Evolutionary conservation across 495 filamentous ascomycete species (phyloP).

Genomic region (Melanomma pulvis-pyrius): DNA sequence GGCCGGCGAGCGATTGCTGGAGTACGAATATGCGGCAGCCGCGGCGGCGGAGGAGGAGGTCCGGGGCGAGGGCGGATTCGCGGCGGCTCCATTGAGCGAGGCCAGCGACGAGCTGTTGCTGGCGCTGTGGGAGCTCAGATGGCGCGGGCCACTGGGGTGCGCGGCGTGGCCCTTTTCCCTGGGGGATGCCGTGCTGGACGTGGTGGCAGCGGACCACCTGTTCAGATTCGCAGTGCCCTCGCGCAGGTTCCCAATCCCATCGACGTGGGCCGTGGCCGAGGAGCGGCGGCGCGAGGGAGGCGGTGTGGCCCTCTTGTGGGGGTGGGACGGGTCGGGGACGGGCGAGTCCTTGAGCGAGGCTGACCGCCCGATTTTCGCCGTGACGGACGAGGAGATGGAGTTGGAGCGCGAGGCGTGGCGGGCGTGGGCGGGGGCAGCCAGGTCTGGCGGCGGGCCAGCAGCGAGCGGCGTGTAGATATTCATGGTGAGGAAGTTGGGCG

Average conservation of each 20-base stretch:
- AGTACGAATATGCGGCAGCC: conserved; percentile 19
- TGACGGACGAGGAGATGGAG: conserved; percentile 43
- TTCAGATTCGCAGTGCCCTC: conserved; percentile 75
- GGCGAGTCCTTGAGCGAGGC: conserved; percentile 41
- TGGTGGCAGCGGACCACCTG: conserved; percentile 79
- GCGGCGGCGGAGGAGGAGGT: conserved; percentile 20
- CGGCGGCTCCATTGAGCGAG: conserved; percentile 33
- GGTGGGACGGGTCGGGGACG: conserved; percentile 30
- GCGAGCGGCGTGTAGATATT: conserved; percentile 29
- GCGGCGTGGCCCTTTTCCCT: conserved; percentile 46
- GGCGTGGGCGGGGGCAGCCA: conserved; percentile 19
- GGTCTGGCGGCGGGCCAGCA: conserved; percentile 10
- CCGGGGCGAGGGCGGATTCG: conserved; percentile 36
- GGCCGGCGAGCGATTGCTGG: conserved; percentile 38
- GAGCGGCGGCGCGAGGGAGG: conserved; percentile 40
- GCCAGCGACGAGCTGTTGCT: conserved; percentile 20
- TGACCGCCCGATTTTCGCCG: conserved; percentile 45
- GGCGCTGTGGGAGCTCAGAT: conserved; percentile 52
- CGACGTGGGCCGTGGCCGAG: conserved; percentile 36
- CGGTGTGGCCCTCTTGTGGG: conserved; percentile 36
- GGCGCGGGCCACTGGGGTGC: conserved; percentile 55
- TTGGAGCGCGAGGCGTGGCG: conserved; percentile 40
- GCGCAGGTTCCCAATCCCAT: conserved; percentile 53
- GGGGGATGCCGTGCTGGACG: conserved; percentile 66
- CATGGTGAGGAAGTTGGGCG: conserved; percentile 19